Evolutionary conservation across 1,139 yeast genomes (phyloP).

Genomic region (Suhomyces yuchorum): DNA sequence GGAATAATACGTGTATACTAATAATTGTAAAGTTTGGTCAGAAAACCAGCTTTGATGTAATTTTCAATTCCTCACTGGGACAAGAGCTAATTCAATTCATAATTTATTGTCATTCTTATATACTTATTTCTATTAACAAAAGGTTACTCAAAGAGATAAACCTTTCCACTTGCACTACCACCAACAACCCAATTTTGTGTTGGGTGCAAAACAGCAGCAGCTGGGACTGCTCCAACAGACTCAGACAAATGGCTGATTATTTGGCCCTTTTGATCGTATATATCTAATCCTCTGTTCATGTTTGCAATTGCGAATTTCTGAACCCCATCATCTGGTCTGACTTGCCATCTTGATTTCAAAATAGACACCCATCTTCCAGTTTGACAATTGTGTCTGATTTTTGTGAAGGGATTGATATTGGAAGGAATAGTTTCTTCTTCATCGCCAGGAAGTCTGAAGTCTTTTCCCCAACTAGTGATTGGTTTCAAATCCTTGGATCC

Average conservation of each 20-base stretch:
- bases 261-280: conserved; percentile 73
- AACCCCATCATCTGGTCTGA: conserved; percentile 64
- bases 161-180: conserved; percentile 94
- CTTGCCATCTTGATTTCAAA: conserved; percentile 82
- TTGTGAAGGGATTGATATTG: conserved; percentile 55
- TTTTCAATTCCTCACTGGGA: too few species aligned
- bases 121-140: too few species aligned
- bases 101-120: too few species aligned
- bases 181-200: conserved; percentile 88
- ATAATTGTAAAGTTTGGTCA: neutral
- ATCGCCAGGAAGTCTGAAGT: conserved; percentile 23
- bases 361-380: conserved; percentile 97
- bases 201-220: conserved; percentile 82
- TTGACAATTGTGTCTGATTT: conserved; percentile 85
- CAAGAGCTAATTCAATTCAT: too few species aligned
- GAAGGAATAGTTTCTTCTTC: conserved; percentile 26
- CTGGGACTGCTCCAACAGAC: conserved; percentile 84
- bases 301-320: conserved; percentile 90
- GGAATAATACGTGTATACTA: conserved; percentile 14
- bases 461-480: conserved; percentile 32
- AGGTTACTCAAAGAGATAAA: conserved; percentile 59
- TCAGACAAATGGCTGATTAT: conserved; percentile 75
- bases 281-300: conserved; percentile 85
- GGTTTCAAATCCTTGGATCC: conserved; percentile 16
- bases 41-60: too few species aligned